A percentile compares a stretch with the other conserved stretches of the same genome.
phyloP scores from a whole-genome alignment of 2,329 filamentous ascomycete species.

The Teratosphaeria pseudoeucalypti region DNA sequence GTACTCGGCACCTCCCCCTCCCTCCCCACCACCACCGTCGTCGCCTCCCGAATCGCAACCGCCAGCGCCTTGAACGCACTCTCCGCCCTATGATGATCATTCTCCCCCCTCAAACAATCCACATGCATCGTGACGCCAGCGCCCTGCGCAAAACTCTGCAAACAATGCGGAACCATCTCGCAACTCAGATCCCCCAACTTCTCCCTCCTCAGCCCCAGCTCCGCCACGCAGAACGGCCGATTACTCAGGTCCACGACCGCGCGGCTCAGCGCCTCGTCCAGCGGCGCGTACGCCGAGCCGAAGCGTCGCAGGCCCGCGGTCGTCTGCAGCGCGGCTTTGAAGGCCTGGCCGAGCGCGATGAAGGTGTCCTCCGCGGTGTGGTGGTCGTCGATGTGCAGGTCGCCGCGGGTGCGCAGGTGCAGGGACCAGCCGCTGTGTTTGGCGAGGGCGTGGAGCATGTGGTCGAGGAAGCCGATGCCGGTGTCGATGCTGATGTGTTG shows the following conservation, averaged over 20 bases:
- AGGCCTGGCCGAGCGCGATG: constrained; percentile 76
- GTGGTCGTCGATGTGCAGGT: constrained; percentile 95
- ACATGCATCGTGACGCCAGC: constrained; percentile 91
- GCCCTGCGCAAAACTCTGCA: constrained; percentile 87
- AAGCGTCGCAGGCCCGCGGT: constrained; percentile 79
- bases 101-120: constrained; percentile 78
- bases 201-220: constrained; percentile 78
- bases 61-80: constrained; percentile 95
- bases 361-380: constrained; percentile 95
- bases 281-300: constrained; percentile 80
- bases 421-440: constrained; percentile 96
- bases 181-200: constrained; percentile 87
- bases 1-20: constrained; percentile 93
- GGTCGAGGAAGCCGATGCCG: constrained; percentile 94
- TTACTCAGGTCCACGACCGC: constrained; percentile 93
- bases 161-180: constrained; percentile 95
- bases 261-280: constrained; percentile 88
- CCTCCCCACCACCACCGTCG: constrained; percentile 60
- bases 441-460: constrained; percentile 94
- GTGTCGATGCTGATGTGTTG: constrained; percentile 84
- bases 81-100: constrained; percentile 94
- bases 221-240: constrained; percentile 73
- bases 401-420: constrained; percentile 70
- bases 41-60: constrained; percentile 71
- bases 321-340: constrained; percentile 67